Evolutionary conservation across 805 yeast genomes (phyloP).

Genomic region (Wickerhamiella occidentalis): DNA sequence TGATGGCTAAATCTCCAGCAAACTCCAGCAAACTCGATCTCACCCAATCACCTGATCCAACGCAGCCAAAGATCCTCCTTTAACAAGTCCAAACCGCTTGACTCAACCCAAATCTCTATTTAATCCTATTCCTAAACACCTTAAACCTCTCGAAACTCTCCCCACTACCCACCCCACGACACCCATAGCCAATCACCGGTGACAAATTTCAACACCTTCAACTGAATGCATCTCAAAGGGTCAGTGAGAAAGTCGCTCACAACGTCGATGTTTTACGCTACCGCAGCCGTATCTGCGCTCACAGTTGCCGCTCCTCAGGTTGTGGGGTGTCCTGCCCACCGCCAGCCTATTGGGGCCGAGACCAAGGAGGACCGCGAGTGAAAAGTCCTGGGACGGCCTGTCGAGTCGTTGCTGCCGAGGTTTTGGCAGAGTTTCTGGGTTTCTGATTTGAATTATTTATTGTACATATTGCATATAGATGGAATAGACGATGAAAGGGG

Average conservation of each 20-base stretch:
- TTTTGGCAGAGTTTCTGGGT: no score
- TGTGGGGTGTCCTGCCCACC: constrained; percentile 29
- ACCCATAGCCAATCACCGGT: not conserved
- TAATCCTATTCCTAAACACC: no score
- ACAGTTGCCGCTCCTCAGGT: constrained; percentile 40
- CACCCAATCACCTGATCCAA: no score
- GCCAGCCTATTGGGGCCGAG: constrained; percentile 19
- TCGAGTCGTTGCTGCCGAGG: no score
- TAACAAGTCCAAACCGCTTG: no score
- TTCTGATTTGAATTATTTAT: not conserved
- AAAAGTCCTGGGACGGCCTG: no score
- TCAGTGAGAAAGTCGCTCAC: constrained; percentile 35
- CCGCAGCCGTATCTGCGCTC: constrained; percentile 61
- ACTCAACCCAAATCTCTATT: no score
- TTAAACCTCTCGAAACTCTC: no score
- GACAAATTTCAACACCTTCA: constrained; percentile 5
- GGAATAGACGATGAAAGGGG: not conserved
- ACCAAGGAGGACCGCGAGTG: constrained; percentile 7
- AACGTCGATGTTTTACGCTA: constrained; percentile 55
- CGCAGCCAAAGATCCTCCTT: no score
- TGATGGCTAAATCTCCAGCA: no score
- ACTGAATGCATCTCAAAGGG: constrained; percentile 26
- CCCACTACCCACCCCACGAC: not conserved
- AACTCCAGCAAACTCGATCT: no score
- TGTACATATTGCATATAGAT: not conserved